phyloP scores from a whole-genome alignment of 1,284 basidiomycete genomes.

The Naganishia cerealis region DNA sequence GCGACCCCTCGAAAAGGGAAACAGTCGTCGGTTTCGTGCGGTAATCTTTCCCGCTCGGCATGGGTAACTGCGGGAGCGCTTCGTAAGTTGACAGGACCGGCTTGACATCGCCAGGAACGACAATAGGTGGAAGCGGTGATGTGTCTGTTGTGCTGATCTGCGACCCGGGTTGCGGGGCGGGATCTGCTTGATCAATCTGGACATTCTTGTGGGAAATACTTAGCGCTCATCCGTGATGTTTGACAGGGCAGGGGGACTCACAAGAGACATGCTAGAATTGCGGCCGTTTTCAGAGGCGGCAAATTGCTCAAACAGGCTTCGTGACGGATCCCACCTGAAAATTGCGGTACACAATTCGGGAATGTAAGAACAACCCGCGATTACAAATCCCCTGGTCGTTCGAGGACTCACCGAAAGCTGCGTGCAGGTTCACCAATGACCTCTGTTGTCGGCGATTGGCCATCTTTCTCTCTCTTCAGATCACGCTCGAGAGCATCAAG shows the following conservation, averaged over 20 bases:
- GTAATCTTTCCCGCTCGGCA: constrained; percentile 28
- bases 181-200: constrained; percentile 1
- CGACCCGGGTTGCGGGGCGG: not conserved
- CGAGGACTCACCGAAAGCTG: constrained; percentile 50
- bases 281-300: constrained; percentile 49
- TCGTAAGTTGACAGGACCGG: not conserved
- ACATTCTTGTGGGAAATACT: not conserved
- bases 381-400: not conserved
- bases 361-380: not conserved
- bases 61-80: constrained; percentile 26
- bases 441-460: constrained; percentile 75
- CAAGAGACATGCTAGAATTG: not conserved
- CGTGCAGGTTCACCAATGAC: constrained; percentile 74
- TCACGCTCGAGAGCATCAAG: constrained; percentile 89
- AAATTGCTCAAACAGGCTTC: constrained; percentile 83
- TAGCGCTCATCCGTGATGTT: not conserved
- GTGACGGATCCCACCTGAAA: constrained; percentile 73
- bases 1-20: constrained; percentile 75
- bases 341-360: constrained; percentile 32
- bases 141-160: not conserved
- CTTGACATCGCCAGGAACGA: not conserved
- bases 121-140: not conserved
- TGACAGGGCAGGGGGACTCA: not conserved
- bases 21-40: constrained; percentile 55
- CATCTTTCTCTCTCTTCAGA: constrained; percentile 86